Evolutionary conservation across 176 grass and related monocot genomes (phyloP).

Genomic region (Zoysia pacifica): DNA sequence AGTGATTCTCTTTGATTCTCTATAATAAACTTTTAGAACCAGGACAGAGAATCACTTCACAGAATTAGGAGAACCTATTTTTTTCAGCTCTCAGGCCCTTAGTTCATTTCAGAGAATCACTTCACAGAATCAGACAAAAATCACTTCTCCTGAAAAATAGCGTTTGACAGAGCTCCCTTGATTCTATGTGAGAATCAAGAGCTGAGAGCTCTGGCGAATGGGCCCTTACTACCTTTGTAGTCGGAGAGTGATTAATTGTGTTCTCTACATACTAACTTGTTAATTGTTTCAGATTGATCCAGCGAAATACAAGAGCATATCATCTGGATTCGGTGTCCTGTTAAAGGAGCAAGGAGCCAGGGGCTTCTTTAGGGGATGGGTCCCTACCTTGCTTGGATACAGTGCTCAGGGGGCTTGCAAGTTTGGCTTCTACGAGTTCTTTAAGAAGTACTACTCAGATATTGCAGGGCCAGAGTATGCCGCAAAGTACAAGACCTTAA

Average conservation of each 20-base stretch:
- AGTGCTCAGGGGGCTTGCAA: constrained; percentile 96
- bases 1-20: too few species aligned
- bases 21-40: too few species aligned
- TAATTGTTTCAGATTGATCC: constrained; percentile 69
- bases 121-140: too few species aligned
- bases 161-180: too few species aligned
- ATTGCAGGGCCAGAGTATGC: constrained; percentile 91
- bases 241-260: not conserved
- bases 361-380: constrained; percentile 94
- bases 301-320: constrained; percentile 83
- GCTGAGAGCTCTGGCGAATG: too few species aligned
- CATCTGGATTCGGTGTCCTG: constrained; percentile 87
- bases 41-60: too few species aligned
- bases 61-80: too few species aligned
- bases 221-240: not conserved
- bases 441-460: constrained; percentile 99
- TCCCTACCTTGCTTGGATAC: constrained; percentile 93
- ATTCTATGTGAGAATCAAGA: too few species aligned
- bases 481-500: constrained; percentile 92
- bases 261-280: not conserved
- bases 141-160: too few species aligned
- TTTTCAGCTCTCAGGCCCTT: too few species aligned
- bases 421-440: constrained; percentile 96
- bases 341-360: constrained; percentile 83
- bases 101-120: too few species aligned